Percentiles rank a stretch among this genome's conserved stretches.
phyloP scores from a whole-genome alignment of 768 basidiomycete species.

The Tylopilus sp. region DNA sequence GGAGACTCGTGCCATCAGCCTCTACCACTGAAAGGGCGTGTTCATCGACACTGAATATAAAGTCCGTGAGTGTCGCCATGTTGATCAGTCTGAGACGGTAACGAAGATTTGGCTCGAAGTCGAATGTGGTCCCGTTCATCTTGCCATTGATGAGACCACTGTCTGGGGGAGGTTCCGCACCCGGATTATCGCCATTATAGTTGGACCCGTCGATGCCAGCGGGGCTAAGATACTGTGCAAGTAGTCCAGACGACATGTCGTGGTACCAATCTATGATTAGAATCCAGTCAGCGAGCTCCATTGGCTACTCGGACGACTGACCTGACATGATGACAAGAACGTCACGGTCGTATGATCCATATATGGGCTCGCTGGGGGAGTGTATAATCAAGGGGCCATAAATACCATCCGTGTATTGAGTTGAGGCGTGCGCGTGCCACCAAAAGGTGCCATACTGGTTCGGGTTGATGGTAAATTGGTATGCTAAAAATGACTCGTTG shows the following conservation, averaged over 20 bases:
- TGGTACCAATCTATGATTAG: slow-evolving; percentile 32
- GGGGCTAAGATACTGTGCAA: slow-evolving; percentile 28
- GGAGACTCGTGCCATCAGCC: slow-evolving; percentile 44
- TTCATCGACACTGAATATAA: slow-evolving; percentile 43
- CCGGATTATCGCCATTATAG: slow-evolving; percentile 28
- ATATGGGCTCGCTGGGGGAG: slow-evolving; percentile 32
- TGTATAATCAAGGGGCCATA: slow-evolving; percentile 48
- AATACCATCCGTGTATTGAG: slow-evolving; percentile 47
- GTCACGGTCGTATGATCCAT: slow-evolving; percentile 38
- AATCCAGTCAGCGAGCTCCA: background rate
- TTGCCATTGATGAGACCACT: slow-evolving; percentile 35
- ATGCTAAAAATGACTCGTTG: slow-evolving; percentile 15
- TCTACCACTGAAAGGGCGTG: slow-evolving; percentile 47
- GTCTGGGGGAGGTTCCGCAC: slow-evolving; percentile 39
- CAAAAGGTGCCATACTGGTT: slow-evolving; percentile 45
- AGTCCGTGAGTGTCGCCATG: slow-evolving; percentile 44
- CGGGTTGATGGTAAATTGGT: slow-evolving; percentile 39
- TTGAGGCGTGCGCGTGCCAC: slow-evolving; percentile 43
- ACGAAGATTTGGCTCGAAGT: slow-evolving; percentile 32
- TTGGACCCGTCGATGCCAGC: slow-evolving; percentile 28
- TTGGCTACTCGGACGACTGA: slow-evolving; percentile 13
- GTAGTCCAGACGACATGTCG: slow-evolving; percentile 27
- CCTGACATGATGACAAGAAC: slow-evolving; percentile 36
- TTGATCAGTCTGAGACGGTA: slow-evolving; percentile 50
- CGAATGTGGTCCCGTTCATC: slow-evolving; percentile 22